Evolutionary conservation across 2,329 filamentous ascomycete species (phyloP).

Genomic region (Aureobasidium sp.): DNA sequence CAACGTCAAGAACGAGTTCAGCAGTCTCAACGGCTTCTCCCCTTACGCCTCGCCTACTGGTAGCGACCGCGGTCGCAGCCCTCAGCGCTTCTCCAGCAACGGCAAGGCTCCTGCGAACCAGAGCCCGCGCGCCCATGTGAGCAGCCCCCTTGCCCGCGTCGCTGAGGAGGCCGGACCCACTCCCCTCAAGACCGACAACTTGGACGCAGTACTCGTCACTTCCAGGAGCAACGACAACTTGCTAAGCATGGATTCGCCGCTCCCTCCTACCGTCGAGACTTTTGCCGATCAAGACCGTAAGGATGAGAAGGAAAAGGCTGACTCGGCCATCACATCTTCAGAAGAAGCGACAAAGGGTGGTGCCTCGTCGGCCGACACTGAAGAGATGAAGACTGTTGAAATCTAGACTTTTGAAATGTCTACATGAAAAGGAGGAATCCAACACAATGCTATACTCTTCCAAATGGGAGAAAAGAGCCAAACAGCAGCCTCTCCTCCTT

Average conservation of each 20-base stretch:
- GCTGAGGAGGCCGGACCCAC: slow-evolving; percentile 52
- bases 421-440: neutral
- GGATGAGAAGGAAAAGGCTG: neutral
- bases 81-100: slow-evolving; percentile 53
- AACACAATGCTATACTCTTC: neutral
- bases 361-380: slow-evolving; percentile 17
- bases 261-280: slow-evolving; percentile 10
- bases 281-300: slow-evolving; percentile 8
- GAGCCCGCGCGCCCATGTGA: slow-evolving; percentile 58
- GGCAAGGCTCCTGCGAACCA: slow-evolving; percentile 56
- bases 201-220: neutral
- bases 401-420: slow-evolving; percentile 24
- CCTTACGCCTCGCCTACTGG: slow-evolving; percentile 59
- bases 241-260: slow-evolving; percentile 8
- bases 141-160: slow-evolving; percentile 65
- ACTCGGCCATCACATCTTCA: slow-evolving; percentile 28
- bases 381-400: slow-evolving; percentile 42
- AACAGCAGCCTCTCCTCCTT: neutral
- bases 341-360: slow-evolving; percentile 23
- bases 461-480: neutral
- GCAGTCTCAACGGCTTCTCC: slow-evolving; percentile 40
- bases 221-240: slow-evolving; percentile 11
- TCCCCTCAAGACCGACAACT: slow-evolving; percentile 1
- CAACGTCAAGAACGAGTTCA: slow-evolving; percentile 44
- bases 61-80: slow-evolving; percentile 60